Conservation (phyloP, 2,329 filamentous ascomycete genomes). For the Cladosporium oxysporum region DNA sequence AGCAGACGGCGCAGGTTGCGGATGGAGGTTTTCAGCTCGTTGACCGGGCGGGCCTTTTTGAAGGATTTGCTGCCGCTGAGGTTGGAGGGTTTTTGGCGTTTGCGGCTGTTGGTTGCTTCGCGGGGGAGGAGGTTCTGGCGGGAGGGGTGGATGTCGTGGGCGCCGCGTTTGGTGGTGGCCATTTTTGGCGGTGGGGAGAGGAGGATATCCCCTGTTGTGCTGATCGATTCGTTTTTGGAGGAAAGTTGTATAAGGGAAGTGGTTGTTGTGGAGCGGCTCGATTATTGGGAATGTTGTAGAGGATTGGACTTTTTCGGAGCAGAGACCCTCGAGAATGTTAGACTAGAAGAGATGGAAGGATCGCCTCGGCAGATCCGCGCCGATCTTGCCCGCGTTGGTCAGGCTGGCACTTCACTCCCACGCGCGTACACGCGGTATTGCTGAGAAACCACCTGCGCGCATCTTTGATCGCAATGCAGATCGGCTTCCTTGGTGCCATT, state of each 20-base stretch:
- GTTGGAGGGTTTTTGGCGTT: conserved; percentile 30
- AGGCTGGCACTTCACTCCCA: conserved; percentile 12
- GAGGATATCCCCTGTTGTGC: neutral
- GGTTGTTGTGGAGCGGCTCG: neutral
- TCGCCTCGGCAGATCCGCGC: neutral
- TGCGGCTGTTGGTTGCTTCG: conserved; percentile 22
- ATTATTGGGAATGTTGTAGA: neutral
- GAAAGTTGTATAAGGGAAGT: neutral
- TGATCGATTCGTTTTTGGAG: neutral
- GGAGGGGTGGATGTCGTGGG: conserved; percentile 30
- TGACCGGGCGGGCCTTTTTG: conserved; percentile 46
- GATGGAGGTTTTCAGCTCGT: conserved; percentile 70
- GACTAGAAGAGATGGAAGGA: neutral
- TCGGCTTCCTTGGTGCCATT: neutral
- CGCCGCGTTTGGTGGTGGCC: conserved; percentile 32
- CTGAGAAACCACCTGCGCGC: neutral
- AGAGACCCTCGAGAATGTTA: neutral
- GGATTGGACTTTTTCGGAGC: conserved; percentile 8
- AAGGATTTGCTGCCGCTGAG: conserved; percentile 31
- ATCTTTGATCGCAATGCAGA: conserved; percentile 5
- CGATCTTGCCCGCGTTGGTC: conserved; percentile 2
- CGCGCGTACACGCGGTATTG: neutral
- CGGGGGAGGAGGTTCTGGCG: conserved; percentile 28
- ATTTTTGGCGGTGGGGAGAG: neutral
- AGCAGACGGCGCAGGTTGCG: conserved; percentile 70